Base-by-base conservation (phyloP, 352 stramenopile species). In the Phytopythium litorale region DNA sequence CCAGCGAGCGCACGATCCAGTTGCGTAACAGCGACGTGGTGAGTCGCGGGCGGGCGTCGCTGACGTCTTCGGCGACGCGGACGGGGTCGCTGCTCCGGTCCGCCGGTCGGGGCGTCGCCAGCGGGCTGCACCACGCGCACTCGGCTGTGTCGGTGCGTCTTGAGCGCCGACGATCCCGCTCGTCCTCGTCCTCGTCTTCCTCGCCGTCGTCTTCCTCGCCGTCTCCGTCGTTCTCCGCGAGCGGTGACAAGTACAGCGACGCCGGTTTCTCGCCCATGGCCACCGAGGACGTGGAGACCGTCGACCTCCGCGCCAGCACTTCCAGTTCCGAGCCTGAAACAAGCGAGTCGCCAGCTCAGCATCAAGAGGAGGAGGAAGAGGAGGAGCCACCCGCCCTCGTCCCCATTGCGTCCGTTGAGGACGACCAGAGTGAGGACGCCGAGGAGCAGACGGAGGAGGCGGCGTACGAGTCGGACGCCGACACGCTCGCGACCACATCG, bases 381-480 rank as follows among this genome's bases (percentile, higher is more conserved):
- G 58, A 75, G 30, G 58, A 58, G 8, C 35, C 19, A 21, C 57
- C 64, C 40, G 61, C 62, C 6, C 62, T 68, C 15, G 13, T 75
- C 1, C 57, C 42, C 15, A 60, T 50, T 21, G 55, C 58, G 16
- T 49, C 59, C 42, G 18, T 5, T 2, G 69, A 71, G 51, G 42
- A 62, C 19, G 45, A 23, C 21, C 62, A 73, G 52, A 60, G 64
- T 30, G 60, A 75, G 18, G 48, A 66, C 28, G 16, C 49, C 0
- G 46, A 66, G 28, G 50, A 60, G 13, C 56, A 58, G 6, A 60
- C 45, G 35, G 50, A 57, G 7, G 56, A 60, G 5, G 60, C 45
- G 33, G 60, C 46, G 1, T 80, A 82, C 40, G 78, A 78, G 52
- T 92, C 83, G 11, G 83, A 92, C 59, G 70, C 81, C 0, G 83